Evolutionary conservation across 768 basidiomycete species (phyloP), one percentile per base, ranked within the genome.

Genomic region (Calocybe cyanea): DNA sequence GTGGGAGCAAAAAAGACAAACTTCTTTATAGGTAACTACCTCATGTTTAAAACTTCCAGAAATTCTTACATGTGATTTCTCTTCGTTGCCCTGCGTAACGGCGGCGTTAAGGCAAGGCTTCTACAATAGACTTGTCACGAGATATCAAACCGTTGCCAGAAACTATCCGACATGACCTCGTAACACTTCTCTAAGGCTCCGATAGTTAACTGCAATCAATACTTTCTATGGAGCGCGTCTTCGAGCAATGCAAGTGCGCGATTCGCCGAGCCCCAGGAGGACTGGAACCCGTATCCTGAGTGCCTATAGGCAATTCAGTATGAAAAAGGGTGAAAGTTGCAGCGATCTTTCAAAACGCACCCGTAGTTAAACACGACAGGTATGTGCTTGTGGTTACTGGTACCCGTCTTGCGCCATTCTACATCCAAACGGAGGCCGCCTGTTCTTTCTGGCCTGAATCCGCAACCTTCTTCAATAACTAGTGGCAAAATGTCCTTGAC

Each of bases 281-380:
- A 70, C 57, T 82, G 80, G 53, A 74, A 87, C 1, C 83, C 84
- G 57, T 75, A 76, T 7, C 85, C 83, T 6, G 73, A 73, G 57
- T 87, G 84, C 35, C 83, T 83, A 7, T 0, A 30, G n/a, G 25
- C 5, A 28, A 5, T 6, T 28, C 11, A 28, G 25, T 6, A 28
- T 28, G 11, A 11, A 11, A 5, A 6, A 11, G 11, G 6, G 25
- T 5, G 25, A 11, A 11, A 11, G 25, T 11, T 28, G 5, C 11
- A 28, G 25, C 11, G 5, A 6, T 28, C 25, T 28, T 28, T n/a
- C n/a, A n/a, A 23, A 15, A 64, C 75, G 59, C 52, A 81, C 80
- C 84, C 84, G 56, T 86, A 83, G 57, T 85, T 81, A 55, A 76
- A 69, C 0, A 83, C 68, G 28, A 82, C 57, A 0, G 79, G 81